Evolutionary conservation across 257 asterid genomes (phyloP).

Genomic region (Verbascum thapsus): DNA sequence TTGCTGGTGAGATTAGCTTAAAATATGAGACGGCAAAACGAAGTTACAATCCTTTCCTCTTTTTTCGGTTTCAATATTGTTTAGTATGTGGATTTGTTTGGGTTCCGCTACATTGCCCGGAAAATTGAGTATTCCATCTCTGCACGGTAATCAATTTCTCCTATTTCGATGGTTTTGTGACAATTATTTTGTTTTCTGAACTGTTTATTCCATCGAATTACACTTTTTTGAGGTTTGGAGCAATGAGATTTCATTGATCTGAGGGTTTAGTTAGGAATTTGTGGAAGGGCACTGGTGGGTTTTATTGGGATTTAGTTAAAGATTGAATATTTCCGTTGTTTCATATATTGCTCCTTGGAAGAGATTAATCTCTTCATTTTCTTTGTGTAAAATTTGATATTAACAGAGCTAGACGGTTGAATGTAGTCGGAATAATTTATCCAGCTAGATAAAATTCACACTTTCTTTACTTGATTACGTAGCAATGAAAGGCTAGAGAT

Average conservation of each 20-base stretch:
- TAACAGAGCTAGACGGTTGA: conserved; percentile 4
- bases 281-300: background rate
- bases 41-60: no score
- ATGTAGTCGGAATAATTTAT: background rate
- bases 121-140: no score
- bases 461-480: background rate
- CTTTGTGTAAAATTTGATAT: background rate
- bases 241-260: background rate
- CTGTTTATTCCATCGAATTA: no score
- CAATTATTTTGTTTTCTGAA: no score
- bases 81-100: no score
- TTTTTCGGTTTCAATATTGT: no score
- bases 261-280: background rate
- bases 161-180: no score
- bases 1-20: no score
- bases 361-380: background rate
- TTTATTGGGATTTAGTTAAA: background rate
- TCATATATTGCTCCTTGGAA: background rate
- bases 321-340: conserved; percentile 6
- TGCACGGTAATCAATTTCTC: no score
- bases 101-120: no score
- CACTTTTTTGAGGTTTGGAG: background rate
- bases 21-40: no score
- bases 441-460: background rate
- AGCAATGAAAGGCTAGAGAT: background rate